Evolutionary conservation across 345 rosid genomes (phyloP), one percentile per base, ranked within the genome.

Genomic region (Psidium friedrichsthalianum): DNA sequence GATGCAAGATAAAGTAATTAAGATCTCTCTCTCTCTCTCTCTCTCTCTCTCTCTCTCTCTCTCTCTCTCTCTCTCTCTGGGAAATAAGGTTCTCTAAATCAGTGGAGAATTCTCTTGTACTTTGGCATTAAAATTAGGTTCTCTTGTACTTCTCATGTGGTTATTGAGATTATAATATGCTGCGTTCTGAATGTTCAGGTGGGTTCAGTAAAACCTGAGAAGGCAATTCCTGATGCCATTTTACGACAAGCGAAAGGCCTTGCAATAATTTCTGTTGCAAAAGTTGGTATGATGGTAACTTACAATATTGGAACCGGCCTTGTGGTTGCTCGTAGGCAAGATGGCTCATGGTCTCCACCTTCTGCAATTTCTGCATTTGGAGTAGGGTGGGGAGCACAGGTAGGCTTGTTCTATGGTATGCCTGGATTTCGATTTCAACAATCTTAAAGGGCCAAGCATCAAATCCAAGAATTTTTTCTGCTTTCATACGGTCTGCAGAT

Each of bases 301-400:
- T 97, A 96, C 86, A 97, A 93, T 88, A 88, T 97, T 84, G 99
- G 99, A 82, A 97, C 99, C 1, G 99, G 99, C 32, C 91, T 97
- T 29, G 97, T 94, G 83, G 83, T 97, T 91, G 95, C 98, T 88
- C 95, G 93, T 44, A 92, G 96, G 91, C 94, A 94, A 87, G 99
- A 97, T 87, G 98, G 95, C 83, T 96, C 98, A 6, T 97, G 99
- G 98, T 97, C 99, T 85, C 98, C 99, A 82, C 99, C 99, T 55
- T 96, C 99, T 0, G 97, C 99, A 86, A 91, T 97, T 85, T 94
- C 98, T 86, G 90, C 99, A 40, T 94, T 94, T 88, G 99, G 99
- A 84, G 56, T 94, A 85, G 99, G 99, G 85, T 97, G 99, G 99
- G 99, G 99, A 87, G 97, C 99, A 87, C 99, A 97, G 98, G 99